These are phyloP conservation scores for Plantago major DNA, from an alignment of 257 asterid genomes.

Conservation along the genomic window DNA sequence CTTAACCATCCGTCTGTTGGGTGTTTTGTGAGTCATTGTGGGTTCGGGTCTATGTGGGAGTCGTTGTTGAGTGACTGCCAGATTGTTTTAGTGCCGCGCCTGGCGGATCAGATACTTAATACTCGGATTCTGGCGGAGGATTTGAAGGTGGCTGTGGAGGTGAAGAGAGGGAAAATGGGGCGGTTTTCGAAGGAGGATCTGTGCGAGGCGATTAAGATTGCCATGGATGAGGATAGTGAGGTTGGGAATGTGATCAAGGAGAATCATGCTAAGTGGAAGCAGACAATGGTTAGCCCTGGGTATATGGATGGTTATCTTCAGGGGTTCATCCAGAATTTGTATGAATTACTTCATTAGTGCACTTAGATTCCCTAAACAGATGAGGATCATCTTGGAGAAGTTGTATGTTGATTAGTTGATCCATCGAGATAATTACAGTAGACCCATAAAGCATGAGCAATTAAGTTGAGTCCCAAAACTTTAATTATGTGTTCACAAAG, in stretches of 20 bases:
- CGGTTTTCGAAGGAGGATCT: constrained; percentile 62
- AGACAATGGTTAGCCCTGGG: constrained; percentile 27
- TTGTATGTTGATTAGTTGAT: no score
- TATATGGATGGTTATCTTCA: constrained; percentile 49
- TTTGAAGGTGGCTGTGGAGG: constrained; percentile 77
- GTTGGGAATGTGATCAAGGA: constrained; percentile 35
- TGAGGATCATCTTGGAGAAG: no score
- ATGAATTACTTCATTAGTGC: constrained; percentile 19
- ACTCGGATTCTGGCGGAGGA: constrained; percentile 63
- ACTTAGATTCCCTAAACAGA: no score
- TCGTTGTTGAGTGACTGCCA: constrained; percentile 60
- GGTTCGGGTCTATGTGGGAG: constrained; percentile 92
- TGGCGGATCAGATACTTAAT: constrained; percentile 69
- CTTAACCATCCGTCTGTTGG: constrained; percentile 71
- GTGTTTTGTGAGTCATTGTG: constrained; percentile 87
- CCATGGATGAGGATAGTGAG: constrained; percentile 52
- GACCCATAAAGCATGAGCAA: no score
- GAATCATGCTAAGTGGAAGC: constrained; percentile 61
- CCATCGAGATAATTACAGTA: no score
- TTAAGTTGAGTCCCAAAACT: no score
- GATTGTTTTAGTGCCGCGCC: constrained; percentile 59
- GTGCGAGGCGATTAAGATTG: constrained; percentile 42
- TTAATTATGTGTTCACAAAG: no score
- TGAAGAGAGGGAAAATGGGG: constrained; percentile 55
- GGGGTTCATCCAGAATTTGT: constrained; percentile 40